Base-by-base conservation (phyloP, 164 flowering plant species). In the Vitis amurensis region DNA sequence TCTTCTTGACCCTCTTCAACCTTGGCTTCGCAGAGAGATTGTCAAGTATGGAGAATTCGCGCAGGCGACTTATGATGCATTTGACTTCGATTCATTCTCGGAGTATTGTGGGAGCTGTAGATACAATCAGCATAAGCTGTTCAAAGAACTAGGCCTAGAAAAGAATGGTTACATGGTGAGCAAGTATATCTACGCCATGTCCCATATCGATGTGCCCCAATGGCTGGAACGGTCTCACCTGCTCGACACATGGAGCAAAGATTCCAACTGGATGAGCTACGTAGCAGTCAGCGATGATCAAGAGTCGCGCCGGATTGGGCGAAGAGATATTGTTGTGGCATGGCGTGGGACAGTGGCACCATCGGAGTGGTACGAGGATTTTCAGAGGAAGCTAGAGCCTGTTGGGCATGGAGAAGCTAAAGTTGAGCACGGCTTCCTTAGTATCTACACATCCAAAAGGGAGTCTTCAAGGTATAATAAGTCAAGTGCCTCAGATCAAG, bases 191-290 rank as follows among this genome's bases (percentile, higher is more conserved):
- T 88, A 91, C 66, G 94, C 92, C 50, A 82, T 80, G 88, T 81
- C 94, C 0, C 85, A 80, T 23, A 64, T 86, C 0, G 88, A 86
- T 8, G 70, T 87, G 30, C 89, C 89, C 0, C 30, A 59, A 1
- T 91, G 89, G 91, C 71, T 91, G 3, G 73, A 85, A 68, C 62
- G 73, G 31, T 80, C 89, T 0, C 74, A 72, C 5, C 2, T 82
- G 17, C 78, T 48, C 0, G 82, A 84, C 11, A 69, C 78, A 0
- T 87, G 91, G 91, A 85, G 89, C 74, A 80, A 73, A 31, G 85
- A 84, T 30, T 86, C 90, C 19, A 86, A 86, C 49, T 91, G 97
- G 97, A 86, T 91, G 78, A 94, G 97, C 4, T 89, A 68, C 55
- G 88, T 91, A 0, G 91, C 92, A 0, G 88, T 89, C 4, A 85